Percentiles rank a stretch among this genome's conserved stretches.
phyloP scores from a whole-genome alignment of 805 yeast genomes.

The Brettanomyces anomalus region DNA sequence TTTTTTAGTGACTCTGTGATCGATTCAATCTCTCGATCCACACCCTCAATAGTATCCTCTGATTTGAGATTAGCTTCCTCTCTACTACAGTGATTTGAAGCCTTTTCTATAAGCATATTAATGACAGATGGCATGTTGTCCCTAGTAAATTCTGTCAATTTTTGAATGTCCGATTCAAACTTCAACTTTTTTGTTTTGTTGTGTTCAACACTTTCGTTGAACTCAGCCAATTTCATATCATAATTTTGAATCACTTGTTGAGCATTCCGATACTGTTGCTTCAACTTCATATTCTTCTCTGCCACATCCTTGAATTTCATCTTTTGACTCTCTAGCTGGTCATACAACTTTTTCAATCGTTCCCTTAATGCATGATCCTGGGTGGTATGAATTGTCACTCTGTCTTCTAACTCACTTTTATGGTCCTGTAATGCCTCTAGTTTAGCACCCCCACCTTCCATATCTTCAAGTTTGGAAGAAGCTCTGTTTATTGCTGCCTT shows the following conservation, averaged over 20 bases:
- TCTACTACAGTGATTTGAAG: conserved; percentile 35
- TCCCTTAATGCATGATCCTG: conserved; percentile 13
- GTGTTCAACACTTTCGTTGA: background rate
- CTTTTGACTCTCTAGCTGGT: conserved; percentile 9
- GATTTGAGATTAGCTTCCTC: conserved; percentile 35
- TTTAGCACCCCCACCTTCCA: conserved; percentile 33
- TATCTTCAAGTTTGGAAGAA: conserved; percentile 33
- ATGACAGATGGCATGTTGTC: conserved; percentile 21
- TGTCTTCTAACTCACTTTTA: conserved; percentile 22
- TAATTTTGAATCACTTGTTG: conserved; percentile 11
- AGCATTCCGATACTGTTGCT: conserved; percentile 5
- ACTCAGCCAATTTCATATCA: conserved; percentile 16
- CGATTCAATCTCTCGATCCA: conserved; percentile 38
- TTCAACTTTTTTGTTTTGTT: background rate
- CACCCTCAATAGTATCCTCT: conserved; percentile 36
- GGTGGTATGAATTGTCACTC: conserved; percentile 18
- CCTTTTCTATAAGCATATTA: conserved; percentile 17
- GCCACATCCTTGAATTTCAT: conserved; percentile 6
- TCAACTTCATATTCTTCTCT: conserved; percentile 6
- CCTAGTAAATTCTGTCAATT: conserved; percentile 19
- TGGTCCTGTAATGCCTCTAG: conserved; percentile 27
- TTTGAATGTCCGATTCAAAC: conserved; percentile 11
- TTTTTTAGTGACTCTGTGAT: conserved; percentile 38
- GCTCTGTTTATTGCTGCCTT: conserved; percentile 24
- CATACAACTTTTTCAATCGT: conserved; percentile 8